Evolutionary conservation across 169 alveolate species (phyloP).

Genomic region (Plasmodium cynomolgi): DNA sequence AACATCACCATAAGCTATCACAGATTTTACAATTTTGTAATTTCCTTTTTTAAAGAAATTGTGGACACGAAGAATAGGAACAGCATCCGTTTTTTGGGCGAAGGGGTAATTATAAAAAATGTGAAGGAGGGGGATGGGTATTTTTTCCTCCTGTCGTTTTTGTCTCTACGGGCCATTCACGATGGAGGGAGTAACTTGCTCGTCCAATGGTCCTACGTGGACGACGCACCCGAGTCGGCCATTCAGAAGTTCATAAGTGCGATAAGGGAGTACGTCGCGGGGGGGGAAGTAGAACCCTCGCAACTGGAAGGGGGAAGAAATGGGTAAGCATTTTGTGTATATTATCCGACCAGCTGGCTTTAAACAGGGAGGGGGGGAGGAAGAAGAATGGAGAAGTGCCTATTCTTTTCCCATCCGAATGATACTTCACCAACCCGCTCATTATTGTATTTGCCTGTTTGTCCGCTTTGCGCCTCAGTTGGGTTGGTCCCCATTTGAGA

Average conservation of each 20-base stretch:
- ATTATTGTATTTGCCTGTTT: neutral
- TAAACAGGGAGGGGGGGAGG: neutral
- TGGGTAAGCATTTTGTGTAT: neutral
- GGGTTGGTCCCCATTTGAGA: neutral
- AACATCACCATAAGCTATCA: conserved; percentile 28
- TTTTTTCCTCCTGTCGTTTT: conserved; percentile 45
- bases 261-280: conserved; percentile 2
- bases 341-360: neutral
- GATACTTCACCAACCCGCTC: neutral
- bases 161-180: conserved; percentile 72
- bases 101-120: conserved; percentile 54
- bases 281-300: neutral
- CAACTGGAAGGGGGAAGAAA: neutral
- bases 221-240: conserved; percentile 37
- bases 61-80: conserved; percentile 44
- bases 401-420: neutral
- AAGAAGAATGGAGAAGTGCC: neutral
- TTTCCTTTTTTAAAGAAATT: conserved; percentile 75
- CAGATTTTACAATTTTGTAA: conserved; percentile 59
- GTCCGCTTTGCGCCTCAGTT: neutral
- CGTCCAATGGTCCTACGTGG: conserved; percentile 73
- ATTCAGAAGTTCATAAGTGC: conserved; percentile 38
- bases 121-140: conserved; percentile 17
- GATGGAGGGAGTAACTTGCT: conserved; percentile 49
- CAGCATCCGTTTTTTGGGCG: conserved; percentile 23